Percentiles rank a stretch among this genome's conserved stretches.
Conservation (phyloP, 202 grass and related monocot genomes). For the Setaria viridis region DNA sequence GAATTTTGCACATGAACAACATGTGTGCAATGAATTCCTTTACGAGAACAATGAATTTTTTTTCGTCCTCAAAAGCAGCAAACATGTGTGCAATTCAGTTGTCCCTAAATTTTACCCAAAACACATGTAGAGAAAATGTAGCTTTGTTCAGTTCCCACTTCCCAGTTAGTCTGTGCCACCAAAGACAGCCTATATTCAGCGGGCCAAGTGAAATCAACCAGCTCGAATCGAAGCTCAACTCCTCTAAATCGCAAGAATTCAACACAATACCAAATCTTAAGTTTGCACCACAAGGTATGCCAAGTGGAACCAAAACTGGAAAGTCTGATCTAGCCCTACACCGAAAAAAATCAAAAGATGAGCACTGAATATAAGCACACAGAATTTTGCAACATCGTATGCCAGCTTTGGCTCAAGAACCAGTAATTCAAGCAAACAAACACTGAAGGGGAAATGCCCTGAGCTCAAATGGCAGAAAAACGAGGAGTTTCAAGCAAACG, state of each 20-base stretch:
- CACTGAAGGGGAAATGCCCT: background rate
- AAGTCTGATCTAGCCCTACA: background rate
- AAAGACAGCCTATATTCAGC: background rate
- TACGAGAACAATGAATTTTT: too few relatives aligned
- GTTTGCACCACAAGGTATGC: background rate
- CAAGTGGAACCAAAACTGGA: background rate
- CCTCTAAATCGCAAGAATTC: background rate
- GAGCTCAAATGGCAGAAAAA: constrained; percentile 3
- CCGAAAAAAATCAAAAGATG: background rate
- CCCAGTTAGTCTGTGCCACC: constrained; percentile 34
- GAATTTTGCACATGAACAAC: constrained; percentile 36
- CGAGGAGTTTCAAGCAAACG: constrained; percentile 20
- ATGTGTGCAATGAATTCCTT: too few relatives aligned
- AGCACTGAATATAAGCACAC: background rate
- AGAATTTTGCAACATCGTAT: background rate
- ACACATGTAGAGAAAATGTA: constrained; percentile 14
- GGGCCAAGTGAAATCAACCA: constrained; percentile 13
- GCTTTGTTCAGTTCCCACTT: constrained; percentile 23
- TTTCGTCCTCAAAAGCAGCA: too few relatives aligned
- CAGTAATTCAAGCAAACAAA: background rate
- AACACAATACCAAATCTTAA: background rate
- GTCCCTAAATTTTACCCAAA: constrained; percentile 31
- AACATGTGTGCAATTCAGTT: background rate
- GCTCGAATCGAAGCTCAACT: constrained; percentile 22
- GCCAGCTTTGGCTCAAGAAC: background rate